These are phyloP conservation scores for Pyracantha coccinea DNA, from an alignment of 331 rosid genomes.

Conservation along the genomic window DNA sequence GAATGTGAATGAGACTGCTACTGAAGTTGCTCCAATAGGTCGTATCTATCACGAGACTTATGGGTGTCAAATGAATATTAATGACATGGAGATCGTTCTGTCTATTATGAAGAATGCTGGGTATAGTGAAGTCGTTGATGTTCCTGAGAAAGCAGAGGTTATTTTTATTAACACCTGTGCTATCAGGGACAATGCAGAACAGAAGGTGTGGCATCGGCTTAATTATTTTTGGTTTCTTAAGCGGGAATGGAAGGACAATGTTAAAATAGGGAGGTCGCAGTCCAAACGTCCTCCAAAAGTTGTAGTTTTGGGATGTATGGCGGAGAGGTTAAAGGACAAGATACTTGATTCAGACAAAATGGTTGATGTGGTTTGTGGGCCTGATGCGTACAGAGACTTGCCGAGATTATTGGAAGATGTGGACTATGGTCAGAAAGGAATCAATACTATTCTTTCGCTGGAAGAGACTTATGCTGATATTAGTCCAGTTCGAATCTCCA, in stretches of 20 bases:
- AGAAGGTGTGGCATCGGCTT: constrained; percentile 98
- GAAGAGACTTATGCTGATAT: constrained; percentile 98
- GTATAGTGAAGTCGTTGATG: constrained; percentile 57
- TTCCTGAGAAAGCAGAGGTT: constrained; percentile 85
- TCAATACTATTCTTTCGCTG: constrained; percentile 91
- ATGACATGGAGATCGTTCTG: constrained; percentile 91
- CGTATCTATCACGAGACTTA: constrained; percentile 95
- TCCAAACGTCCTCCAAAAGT: constrained; percentile 79
- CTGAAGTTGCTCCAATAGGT: constrained; percentile 50
- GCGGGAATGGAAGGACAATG: constrained; percentile 87
- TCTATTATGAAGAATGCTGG: constrained; percentile 90
- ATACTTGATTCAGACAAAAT: constrained; percentile 89
- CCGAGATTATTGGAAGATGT: constrained; percentile 81
- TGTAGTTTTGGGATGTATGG: constrained; percentile 98
- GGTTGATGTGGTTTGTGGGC: constrained; percentile 98
- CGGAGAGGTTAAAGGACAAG: constrained; percentile 95
- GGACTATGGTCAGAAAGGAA: constrained; percentile 90
- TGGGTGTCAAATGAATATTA: constrained; percentile 98
- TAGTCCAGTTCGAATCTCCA: constrained; percentile 79
- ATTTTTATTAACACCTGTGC: constrained; percentile 97
- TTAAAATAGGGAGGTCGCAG: constrained; percentile 64
- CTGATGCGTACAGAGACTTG: constrained; percentile 94
- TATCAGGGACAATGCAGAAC: constrained; percentile 95
- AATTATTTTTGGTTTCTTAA: constrained; percentile 98
- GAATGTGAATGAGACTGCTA: constrained; percentile 28